phyloP scores from a whole-genome alignment of 208 protist genomes.

The Leishmania mexicana region DNA sequence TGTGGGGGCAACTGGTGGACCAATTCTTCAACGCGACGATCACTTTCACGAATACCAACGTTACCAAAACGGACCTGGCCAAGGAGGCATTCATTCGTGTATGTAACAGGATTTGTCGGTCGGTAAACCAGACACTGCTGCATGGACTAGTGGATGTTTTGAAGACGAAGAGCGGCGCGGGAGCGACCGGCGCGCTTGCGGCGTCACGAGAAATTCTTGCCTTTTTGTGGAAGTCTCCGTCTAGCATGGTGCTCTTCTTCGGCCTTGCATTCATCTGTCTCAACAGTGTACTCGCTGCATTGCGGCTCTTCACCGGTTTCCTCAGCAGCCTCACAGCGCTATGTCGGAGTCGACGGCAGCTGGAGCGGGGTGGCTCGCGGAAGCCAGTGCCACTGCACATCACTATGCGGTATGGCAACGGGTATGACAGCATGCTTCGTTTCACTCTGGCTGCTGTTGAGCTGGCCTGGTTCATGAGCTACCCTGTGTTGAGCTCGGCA shows the following conservation, averaged over 20 bases:
- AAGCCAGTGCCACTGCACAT: slow-evolving; percentile 30
- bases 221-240: slow-evolving; percentile 33
- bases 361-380: slow-evolving; percentile 23
- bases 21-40: slow-evolving; percentile 26
- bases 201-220: slow-evolving; percentile 10
- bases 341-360: slow-evolving; percentile 8
- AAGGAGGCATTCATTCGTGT: neutral
- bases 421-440: slow-evolving; percentile 54
- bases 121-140: slow-evolving; percentile 24
- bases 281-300: slow-evolving; percentile 16
- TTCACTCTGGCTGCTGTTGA: slow-evolving; percentile 44
- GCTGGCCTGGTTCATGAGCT: slow-evolving; percentile 57
- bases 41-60: slow-evolving; percentile 17
- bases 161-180: slow-evolving; percentile 10
- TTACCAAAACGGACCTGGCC: slow-evolving; percentile 9
- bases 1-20: slow-evolving; percentile 33
- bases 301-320: slow-evolving; percentile 10
- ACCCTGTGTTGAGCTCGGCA: slow-evolving; percentile 22
- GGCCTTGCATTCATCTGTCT: slow-evolving; percentile 26
- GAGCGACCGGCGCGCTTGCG: neutral
- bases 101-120: slow-evolving; percentile 14
- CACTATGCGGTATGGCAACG: slow-evolving; percentile 49
- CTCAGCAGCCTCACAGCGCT: slow-evolving; percentile 25
- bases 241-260: slow-evolving; percentile 37
- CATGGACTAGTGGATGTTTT: slow-evolving; percentile 26